phyloP scores from a whole-genome alignment of 371 early-diverging fungal species.

The Conidiobolus incongruus region DNA sequence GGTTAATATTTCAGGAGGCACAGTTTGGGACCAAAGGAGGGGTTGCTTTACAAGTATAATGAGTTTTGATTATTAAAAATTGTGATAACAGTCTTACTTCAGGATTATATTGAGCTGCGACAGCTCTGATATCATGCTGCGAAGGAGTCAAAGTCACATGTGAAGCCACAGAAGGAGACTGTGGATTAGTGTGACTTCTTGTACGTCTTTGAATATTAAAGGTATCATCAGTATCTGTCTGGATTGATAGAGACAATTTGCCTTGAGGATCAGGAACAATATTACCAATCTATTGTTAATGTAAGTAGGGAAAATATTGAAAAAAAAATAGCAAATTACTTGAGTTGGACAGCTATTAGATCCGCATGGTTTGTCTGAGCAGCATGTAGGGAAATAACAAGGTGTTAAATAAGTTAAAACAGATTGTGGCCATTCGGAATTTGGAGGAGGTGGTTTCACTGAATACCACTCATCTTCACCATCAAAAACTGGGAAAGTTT shows the following conservation, averaged over 20 bases:
- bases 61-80: background rate
- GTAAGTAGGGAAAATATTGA: background rate
- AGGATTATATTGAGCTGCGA: background rate
- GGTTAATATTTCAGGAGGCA: constrained; percentile 40
- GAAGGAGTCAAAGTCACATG: background rate
- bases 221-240: background rate
- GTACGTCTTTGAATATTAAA: background rate
- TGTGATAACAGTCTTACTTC: background rate
- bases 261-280: no score
- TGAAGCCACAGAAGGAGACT: background rate
- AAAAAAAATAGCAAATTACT: background rate
- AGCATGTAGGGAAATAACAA: constrained; percentile 3
- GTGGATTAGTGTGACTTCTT: background rate
- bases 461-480: constrained; percentile 2
- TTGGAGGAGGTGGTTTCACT: background rate
- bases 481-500: background rate
- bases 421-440: background rate
- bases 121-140: no score
- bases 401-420: constrained; percentile 2
- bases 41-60: background rate
- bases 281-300: background rate
- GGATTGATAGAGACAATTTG: background rate
- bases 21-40: constrained; percentile 25
- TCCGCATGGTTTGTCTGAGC: background rate
- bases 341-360: background rate